Base-by-base conservation (phyloP, 805 yeast genomes). In the Yamadazyma laniorum region DNA sequence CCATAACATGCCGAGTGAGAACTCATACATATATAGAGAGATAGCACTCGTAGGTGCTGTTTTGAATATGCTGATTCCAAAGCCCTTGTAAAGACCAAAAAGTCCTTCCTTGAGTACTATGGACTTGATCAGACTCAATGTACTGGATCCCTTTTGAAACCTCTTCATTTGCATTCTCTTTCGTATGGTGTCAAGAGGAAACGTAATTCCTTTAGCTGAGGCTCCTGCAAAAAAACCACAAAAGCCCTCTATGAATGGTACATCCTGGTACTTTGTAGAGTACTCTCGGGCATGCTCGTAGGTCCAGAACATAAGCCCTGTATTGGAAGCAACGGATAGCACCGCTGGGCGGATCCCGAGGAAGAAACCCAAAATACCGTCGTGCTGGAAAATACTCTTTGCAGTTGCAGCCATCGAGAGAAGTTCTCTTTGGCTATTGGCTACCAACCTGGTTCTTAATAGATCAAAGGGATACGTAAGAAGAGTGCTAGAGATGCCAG, bases 391-490 rank as follows among this genome's bases (percentile, higher is more conserved):
- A 11, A 75, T 69, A 1, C 48, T 35, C 4, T 27, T 37, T 11
- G 55, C 49, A 1, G 65, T 56, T 0, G 34, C 30, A 13, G 51
- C 36, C 55, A 70, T 61, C n/a, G 75, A 68, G n/a, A 61, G 47
- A 28, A 75, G 65, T 7, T 56, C 39, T 29, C 45, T 56, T 2
- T 44, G 38, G 18, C 63, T 61, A 51, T 80, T 80, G 3, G 90
- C 91, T 1, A 88, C 95, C 34, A 89, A 72, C 37, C 95, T 67
- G 0, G 99, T 93, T 36, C 99, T 64, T 29, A 93, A 60, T n/a
- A 88, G 70, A 58, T 93, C 99, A 51, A 87, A 80, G 1, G 99
- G 99, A 55, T 93, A 93, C 2, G 97, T 85, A 1, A 67, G 55
- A 0, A 75, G 33, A 0, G 96, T 86, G 19, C 95, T 86, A 0